Base-by-base conservation (phyloP, 208 protist genomes). In the Porcisia deanei region DNA sequence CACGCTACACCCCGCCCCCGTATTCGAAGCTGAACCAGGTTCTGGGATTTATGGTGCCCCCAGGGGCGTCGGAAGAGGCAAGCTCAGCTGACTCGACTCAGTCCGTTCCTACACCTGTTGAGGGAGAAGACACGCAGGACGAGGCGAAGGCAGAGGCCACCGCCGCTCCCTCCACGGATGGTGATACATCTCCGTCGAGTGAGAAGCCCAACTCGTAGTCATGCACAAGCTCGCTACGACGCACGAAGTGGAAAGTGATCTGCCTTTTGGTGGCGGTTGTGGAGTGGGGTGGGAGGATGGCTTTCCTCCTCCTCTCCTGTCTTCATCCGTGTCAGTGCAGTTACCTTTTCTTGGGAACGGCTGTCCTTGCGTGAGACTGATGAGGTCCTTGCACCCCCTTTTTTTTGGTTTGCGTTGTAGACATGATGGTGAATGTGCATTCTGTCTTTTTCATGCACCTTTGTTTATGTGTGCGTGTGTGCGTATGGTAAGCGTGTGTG, bases 1-100 rank as follows among this genome's bases (percentile, higher is more conserved):
- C 77, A 3, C 91, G 94, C 64, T 97, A 97, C 90, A 95, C 91
- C 14, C 91, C 91, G 39, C 93, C 93, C 20, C 93, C 91, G 47
- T 94, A 97, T 80, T 85, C 87, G 10, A 73, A 89, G 34, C 75
- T 97, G 9, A 80, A 86, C 61, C 70, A 81, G 6, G 88, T 90
- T 7, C 75, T 96, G 7, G 88, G 89, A 3, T 89, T 96, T 73
- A 39, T 54, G 22, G 41, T 73, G 53, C 53, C 71, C 3, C 37
- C 72, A 39, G 68, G 34, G 20, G 70, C 49, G 3, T 54, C 65
- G 12, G 64, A 22, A 20, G 43, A 47, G 43, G 39, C 66, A 34
- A 71, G 14, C 20, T 25, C 37, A 16, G 20, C 61, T 18, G 61
- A 49, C 20, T 66, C 39, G 20, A 45, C 61, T 47, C 8, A 12